Percentiles rank a stretch among this genome's conserved stretches.
Evolutionary conservation across 116 monocot species (phyloP).

Genomic region (Phalaenopsis hybrid): DNA sequence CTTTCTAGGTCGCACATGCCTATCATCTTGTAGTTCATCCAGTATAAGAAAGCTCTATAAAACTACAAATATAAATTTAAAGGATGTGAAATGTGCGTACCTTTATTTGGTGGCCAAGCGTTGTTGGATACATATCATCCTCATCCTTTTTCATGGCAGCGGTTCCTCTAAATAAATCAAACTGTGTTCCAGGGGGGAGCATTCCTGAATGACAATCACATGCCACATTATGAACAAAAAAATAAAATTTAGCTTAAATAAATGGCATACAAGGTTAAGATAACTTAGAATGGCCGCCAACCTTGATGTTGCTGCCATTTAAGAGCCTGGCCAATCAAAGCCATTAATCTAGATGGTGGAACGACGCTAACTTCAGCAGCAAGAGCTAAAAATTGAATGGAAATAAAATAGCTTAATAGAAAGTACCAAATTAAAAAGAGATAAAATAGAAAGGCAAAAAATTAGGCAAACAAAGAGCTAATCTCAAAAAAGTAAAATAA

Average conservation of each 20-base stretch:
- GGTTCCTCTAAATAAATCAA: constrained; percentile 95
- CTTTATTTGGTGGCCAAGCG: constrained; percentile 77
- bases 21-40: not conserved
- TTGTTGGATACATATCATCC: constrained; percentile 89
- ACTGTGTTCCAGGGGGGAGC: constrained; percentile 94
- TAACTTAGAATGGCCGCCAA: constrained; percentile 6
- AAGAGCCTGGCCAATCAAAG: constrained; percentile 93
- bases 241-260: not conserved
- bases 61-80: not conserved
- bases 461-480: not conserved
- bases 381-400: constrained; percentile 42
- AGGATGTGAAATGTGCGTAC: constrained; percentile 18
- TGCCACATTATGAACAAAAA: constrained; percentile 5
- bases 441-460: not conserved
- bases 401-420: constrained; percentile 1
- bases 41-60: not conserved
- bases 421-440: not conserved
- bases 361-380: constrained; percentile 91
- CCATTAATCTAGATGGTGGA: constrained; percentile 87
- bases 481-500: not conserved
- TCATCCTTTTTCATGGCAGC: constrained; percentile 99
- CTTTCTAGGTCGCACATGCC: not conserved
- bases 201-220: constrained; percentile 43
- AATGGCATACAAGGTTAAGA: not conserved
- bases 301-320: constrained; percentile 99